Evolutionary conservation across 73 alveolate genomes (phyloP), one percentile per base, ranked within the genome.

Genomic region (Paramecium tetraurelia): DNA sequence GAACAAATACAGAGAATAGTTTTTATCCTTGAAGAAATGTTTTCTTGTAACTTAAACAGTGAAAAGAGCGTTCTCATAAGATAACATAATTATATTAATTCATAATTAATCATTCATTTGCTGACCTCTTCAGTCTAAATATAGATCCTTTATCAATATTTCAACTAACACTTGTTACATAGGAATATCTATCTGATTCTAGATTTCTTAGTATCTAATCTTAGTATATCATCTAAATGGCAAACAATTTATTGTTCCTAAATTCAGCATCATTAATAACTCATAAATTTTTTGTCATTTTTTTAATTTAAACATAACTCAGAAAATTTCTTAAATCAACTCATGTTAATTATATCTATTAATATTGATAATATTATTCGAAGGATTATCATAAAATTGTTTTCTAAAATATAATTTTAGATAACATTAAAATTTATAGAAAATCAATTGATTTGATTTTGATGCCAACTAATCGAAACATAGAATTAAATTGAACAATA

Each of bases 21-120:
- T 46, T 35, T 80, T 80, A 21, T 80, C 90, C 48, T 63, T 40
- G 46, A 80, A 80, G 75, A 80, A 80, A 80, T 80, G 90, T 43
- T 80, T 80, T 43, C 90, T 80, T 14, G 50, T 80, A 7, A 80
- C 90, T 22, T 80, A 35, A 22, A 46, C 31, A 22, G 70, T 80
- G 57, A 80, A 80, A 8, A 80, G 57, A 24, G 90, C 72, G 48
- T 80, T 80, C 33, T 80, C 90, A 80, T 80, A 80, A 27, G 41
- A 27, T 31, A 63, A 63, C 84, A 63, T 63, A 31, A 31, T 63
- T 18, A 53, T 53, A 53, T 53, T 63, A 63, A 31, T 63, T 63
- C 84, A 63, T 63, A 63, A 10, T 27, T 2, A 63, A 31, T 63
- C 84, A 63, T 63, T 63, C 50, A 8, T 33, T 63, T 53, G 16